Base-by-base conservation (phyloP, 805 yeast genomes). In the Allodekkera sacchari region DNA sequence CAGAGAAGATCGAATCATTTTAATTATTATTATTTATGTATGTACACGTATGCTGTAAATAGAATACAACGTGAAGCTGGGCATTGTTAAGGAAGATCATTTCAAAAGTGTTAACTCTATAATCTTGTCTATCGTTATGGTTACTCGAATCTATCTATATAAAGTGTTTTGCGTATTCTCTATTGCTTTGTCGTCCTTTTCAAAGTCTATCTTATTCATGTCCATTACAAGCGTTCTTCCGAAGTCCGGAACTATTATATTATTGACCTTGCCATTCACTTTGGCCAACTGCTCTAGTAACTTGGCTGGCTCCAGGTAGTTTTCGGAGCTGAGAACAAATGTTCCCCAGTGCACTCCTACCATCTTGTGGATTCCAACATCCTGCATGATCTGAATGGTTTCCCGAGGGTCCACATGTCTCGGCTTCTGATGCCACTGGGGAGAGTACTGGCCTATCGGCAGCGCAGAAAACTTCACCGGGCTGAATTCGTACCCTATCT, bases 301-400 rank as follows among this genome's bases (percentile, higher is more conserved):
- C 33, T 64, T 58, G 37, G 82, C 80, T 1, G 96, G 96, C 52
- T 88, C 97, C 22, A 83, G 52, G 42, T 80, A 84, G 34, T 83
- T 81, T 54, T 89, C 97, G 28, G 87, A 81, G 52, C 95, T 82
- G 43, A 89, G 59, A 17, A 85, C 77, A 57, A 87, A 89, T 0
- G 97, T 89, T 0, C 97, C 97, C 94, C 96, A 89, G 55, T 89
- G 97, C 20, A 89, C 85, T 1, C 97, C 97, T 31, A 81, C 71
- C 57, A 83, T 71, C 39, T 68, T 71, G 35, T 66, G 53, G 2
- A 83, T 75, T 5, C 67, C 58, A 35, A 85, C 47, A 39, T 79
- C 83, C 11, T 66, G 48, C 68, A 77, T 76, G 4, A 87, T 77
- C 38, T 72, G 62, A 3, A 83, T 39, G 8, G 88, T 76, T 47